Evolutionary conservation across 2,329 filamentous ascomycete species (phyloP), one percentile per base, ranked within the genome.

Genomic region (Escovopsis weberi): DNA sequence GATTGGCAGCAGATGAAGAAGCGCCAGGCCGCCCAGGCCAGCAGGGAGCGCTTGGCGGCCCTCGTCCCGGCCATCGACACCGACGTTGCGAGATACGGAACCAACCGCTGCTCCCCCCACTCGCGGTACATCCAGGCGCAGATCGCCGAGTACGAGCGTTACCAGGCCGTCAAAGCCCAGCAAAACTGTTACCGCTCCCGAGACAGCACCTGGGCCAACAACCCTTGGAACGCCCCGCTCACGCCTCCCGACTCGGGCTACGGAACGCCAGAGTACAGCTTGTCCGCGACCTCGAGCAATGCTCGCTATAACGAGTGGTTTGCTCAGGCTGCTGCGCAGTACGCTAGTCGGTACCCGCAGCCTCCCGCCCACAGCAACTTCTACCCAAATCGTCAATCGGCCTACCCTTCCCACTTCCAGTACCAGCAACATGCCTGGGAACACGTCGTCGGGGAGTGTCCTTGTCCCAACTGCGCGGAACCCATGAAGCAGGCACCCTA

Each of bases 181-280:
- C 58, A 60, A 37, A 55, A 59, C 33, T 49, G 40, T 33, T 75
- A 69, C 49, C 64, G 64, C 34, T 48, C 62, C 4, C 67, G 65
- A 32, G 70, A 75, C 38, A 57, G 59, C 11, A 57, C 61, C 2
- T 69, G 69, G 63, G 53, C 60, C 32, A 61, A 63, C 44, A 68
- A 68, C 46, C 61, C 68, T 12, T 63, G 65, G 65, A 60, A 58
- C 11, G 66, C 67, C 39, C 72, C 72, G 6, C 58, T 77, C 44
- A 77, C 74, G 0, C 74, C 74, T 2, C 74, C 74, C 1, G 74
- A 78, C 48, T 78, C 74, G 18, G 74, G 74, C 6, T 78, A 78
- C 44, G 72, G 73, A 37, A 78, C 74, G 0, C 74, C 74, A 4
- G 74, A 78, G 50, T 74, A 76, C 48, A 60, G 65, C 39, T 67